A percentile compares a stretch with the other conserved stretches of the same genome.
These are phyloP conservation scores for Trapa incisa DNA, from an alignment of 345 rosid species.

Conservation along the genomic window DNA sequence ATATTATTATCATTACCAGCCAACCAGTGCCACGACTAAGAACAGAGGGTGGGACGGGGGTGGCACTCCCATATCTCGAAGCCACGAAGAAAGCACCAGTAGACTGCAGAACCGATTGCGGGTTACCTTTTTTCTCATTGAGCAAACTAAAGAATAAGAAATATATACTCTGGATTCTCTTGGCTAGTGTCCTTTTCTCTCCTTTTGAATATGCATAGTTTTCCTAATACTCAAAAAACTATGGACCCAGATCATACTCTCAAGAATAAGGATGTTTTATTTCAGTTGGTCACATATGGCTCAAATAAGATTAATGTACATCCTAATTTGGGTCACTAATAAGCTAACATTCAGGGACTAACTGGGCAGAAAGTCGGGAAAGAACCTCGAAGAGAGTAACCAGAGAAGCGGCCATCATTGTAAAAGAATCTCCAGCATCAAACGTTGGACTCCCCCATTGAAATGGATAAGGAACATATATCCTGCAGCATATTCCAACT, in stretches of 20 bases:
- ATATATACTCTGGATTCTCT: no score
- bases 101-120: slow-evolving; percentile 25
- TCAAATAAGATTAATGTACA: no score
- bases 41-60: slow-evolving; percentile 58
- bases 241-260: no score
- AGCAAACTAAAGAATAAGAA: no score
- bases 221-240: no score
- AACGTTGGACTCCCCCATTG: slow-evolving; percentile 73
- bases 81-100: slow-evolving; percentile 53
- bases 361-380: neutral
- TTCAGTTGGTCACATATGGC: no score
- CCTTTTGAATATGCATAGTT: no score
- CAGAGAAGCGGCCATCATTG: slow-evolving; percentile 50
- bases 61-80: slow-evolving; percentile 64
- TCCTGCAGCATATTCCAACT: slow-evolving; percentile 23
- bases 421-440: slow-evolving; percentile 39
- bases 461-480: slow-evolving; percentile 58
- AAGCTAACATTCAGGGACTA: neutral
- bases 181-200: no score
- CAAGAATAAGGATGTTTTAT: no score
- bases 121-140: neutral
- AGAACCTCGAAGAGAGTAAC: slow-evolving; percentile 25
- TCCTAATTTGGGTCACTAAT: neutral
- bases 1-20: slow-evolving; percentile 25
- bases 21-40: slow-evolving; percentile 59